A percentile compares a stretch with the other conserved stretches of the same genome.
Evolutionary conservation across 768 basidiomycete genomes (phyloP).

Genomic region (Leccinum boreale): DNA sequence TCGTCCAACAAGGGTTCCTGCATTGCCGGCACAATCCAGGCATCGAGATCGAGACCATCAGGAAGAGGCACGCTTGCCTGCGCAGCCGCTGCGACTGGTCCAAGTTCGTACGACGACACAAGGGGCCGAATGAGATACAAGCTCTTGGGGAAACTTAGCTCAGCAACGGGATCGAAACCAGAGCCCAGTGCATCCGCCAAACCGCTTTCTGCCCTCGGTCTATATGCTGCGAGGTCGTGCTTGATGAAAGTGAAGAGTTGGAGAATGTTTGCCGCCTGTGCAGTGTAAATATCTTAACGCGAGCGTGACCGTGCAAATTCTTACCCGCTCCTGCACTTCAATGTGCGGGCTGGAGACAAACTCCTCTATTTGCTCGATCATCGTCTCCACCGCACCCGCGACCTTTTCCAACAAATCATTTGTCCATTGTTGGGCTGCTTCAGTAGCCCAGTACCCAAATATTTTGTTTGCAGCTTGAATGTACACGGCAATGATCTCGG

Average conservation of each 20-base stretch:
- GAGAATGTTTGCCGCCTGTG: slow-evolving; percentile 75
- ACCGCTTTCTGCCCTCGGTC: slow-evolving; percentile 37
- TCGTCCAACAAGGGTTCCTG: slow-evolving; percentile 28
- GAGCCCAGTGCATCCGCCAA: slow-evolving; percentile 38
- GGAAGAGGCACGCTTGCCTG: slow-evolving; percentile 82
- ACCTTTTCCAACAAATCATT: slow-evolving; percentile 65
- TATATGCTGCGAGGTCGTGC: slow-evolving; percentile 62
- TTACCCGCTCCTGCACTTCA: slow-evolving; percentile 90
- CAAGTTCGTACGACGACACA: slow-evolving; percentile 74
- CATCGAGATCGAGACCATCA: slow-evolving; percentile 81
- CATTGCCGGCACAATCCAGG: slow-evolving; percentile 74
- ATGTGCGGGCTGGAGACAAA: slow-evolving; percentile 66
- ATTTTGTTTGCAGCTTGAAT: slow-evolving; percentile 83
- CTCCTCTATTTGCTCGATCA: slow-evolving; percentile 54
- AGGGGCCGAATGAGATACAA: slow-evolving; percentile 82
- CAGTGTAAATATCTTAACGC: neutral
- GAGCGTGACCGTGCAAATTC: slow-evolving; percentile 22
- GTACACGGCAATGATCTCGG: slow-evolving; percentile 73
- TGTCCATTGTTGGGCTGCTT: slow-evolving; percentile 75
- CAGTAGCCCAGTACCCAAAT: slow-evolving; percentile 81
- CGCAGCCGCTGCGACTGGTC: slow-evolving; percentile 76
- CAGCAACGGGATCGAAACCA: slow-evolving; percentile 34
- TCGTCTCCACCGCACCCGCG: slow-evolving; percentile 57
- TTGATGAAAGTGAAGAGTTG: slow-evolving; percentile 75
- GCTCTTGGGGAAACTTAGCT: slow-evolving; percentile 78